Evolutionary conservation across 2,329 filamentous ascomycete species (phyloP), one percentile per base, ranked within the genome.

Genomic region (Colletotrichum nymphaeae): DNA sequence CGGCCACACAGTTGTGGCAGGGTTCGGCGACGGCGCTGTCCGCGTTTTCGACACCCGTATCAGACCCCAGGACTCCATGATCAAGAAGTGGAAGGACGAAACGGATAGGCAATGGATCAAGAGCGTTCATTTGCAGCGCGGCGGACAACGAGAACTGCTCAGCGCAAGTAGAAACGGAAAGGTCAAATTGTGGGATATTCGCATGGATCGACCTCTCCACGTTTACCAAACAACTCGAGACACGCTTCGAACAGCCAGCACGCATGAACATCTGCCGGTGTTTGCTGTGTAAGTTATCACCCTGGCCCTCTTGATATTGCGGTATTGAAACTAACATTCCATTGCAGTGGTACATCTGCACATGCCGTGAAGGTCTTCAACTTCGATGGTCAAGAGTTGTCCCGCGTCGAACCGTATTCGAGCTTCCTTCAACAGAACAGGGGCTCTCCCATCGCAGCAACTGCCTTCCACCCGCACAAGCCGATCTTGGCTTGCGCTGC

Each of bases 1-100:
- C 65, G 97, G 97, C 56, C 95, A 98, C 79, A 92, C 98, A 58
- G 98, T 99, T 78, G 94, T 98, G 12, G 97, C 97, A 53, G 97
- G 97, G 3, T 99, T 98, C 79, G 97, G 97, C 22, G 97, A 99
- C 79, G 97, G 97, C 42, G 95, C 95, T 1, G 93, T 99, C 56
- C 91, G 97, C 65, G 95, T 98, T 5, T 99, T 98, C 80, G 97
- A 99, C 82, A 94, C 96, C 76, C 92, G 97, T 14, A 85, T 94
- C 75, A 92, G 93, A 75, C 93, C 95, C 2, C 93, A 95, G 73
- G 95, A 97, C 67, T 93, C 94, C 22, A 98, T 98, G 95, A 93
- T 98, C 68, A 94, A 94, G 83, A 95, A 96, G 77, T 99, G 97
- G 96, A 97, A 97, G 80, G 95, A 98, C 78, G 96, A 98, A 79